Evolutionary conservation across 805 yeast genomes (phyloP), one percentile per base, ranked within the genome.

Genomic region (Cyberlindnera bimundalis): DNA sequence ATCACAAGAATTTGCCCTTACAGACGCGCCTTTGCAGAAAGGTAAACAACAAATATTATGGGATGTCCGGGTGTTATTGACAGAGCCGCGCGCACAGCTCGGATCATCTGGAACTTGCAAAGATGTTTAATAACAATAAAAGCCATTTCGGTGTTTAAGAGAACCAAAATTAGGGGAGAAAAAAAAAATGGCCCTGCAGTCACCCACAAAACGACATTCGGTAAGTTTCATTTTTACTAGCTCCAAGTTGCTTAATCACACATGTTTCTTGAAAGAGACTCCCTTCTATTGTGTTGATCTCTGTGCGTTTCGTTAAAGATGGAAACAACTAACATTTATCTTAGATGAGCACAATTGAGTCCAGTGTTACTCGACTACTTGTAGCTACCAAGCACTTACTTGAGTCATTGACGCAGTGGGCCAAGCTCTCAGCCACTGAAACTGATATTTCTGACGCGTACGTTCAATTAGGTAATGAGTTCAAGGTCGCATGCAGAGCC

Each of bases 381-480:
- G 90, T 90, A 27, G 84, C 95, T 1, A 89, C 98, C 0, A 91
- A 91, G 55, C 89, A 86, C 43, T 68, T 91, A 11, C 68, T 93
- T n/a, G 96, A 87, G 53, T 74, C 86, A 14, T 66, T 93, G 37
- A 87, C 95, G 0, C 86, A 79, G 46, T 93, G 99, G 99, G 90
- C 98, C 1, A 72, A 78, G 46, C 78, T 77, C 17, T 71, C 75
- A n/a, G 89, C 87, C 6, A 73, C 81, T 18, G 98, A 90, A 33
- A 76, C 77, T 41, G 86, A 78, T 47, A 97, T 93, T 3, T 87
- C 96, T 2, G 87, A 89, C 53, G 84, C 89, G 3, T 93, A 88
- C 60, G 99, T 93, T 13, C 82, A 79, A 49, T 73, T 93, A 21
- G 99, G 99, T 1, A 93, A 90, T 56, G 97, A 91, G 61, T 93